Evolutionary conservation across 108 stramenopile genomes (phyloP).

Genomic region (Cyclotella kingstonii): DNA sequence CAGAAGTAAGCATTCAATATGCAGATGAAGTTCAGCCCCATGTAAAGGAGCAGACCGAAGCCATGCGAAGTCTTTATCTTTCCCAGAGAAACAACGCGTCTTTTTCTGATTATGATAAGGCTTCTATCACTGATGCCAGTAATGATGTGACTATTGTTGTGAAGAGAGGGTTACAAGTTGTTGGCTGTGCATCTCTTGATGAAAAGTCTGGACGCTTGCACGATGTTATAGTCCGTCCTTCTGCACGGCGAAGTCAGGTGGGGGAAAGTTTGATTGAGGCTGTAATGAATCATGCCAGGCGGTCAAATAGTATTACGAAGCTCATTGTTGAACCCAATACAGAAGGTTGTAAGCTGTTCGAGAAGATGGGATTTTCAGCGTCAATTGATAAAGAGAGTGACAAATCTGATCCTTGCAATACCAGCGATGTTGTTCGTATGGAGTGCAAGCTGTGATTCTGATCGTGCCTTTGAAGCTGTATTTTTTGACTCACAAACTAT

Average conservation of each 20-base stretch:
- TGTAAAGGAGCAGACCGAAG: conserved; percentile 56
- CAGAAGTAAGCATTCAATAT: conserved; percentile 54
- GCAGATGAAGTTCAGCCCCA: conserved; percentile 57
- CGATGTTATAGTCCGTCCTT: conserved; percentile 70
- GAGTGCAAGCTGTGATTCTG: conserved; percentile 35
- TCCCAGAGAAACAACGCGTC: conserved; percentile 3
- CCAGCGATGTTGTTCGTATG: conserved; percentile 31
- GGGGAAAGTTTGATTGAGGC: conserved; percentile 45
- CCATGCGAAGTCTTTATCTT: conserved; percentile 54
- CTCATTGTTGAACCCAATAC: conserved; percentile 44
- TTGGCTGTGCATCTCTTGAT: conserved; percentile 60
- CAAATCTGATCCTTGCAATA: conserved; percentile 7
- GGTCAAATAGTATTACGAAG: conserved; percentile 18
- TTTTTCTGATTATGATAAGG: neutral
- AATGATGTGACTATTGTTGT: conserved; percentile 56
- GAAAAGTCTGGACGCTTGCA: conserved; percentile 51
- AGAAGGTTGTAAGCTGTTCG: conserved; percentile 47
- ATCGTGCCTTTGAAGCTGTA: too few species aligned
- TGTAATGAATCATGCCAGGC: conserved; percentile 38
- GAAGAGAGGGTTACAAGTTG: conserved; percentile 66
- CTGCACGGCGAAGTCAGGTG: conserved; percentile 40
- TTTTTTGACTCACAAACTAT: too few species aligned
- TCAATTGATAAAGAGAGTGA: conserved; percentile 11
- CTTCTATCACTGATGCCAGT: conserved; percentile 3
- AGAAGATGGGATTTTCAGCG: conserved; percentile 52